These are phyloP conservation scores for Ottelia alismoides DNA, from an alignment of 106 monocot species.

Conservation along the genomic window DNA sequence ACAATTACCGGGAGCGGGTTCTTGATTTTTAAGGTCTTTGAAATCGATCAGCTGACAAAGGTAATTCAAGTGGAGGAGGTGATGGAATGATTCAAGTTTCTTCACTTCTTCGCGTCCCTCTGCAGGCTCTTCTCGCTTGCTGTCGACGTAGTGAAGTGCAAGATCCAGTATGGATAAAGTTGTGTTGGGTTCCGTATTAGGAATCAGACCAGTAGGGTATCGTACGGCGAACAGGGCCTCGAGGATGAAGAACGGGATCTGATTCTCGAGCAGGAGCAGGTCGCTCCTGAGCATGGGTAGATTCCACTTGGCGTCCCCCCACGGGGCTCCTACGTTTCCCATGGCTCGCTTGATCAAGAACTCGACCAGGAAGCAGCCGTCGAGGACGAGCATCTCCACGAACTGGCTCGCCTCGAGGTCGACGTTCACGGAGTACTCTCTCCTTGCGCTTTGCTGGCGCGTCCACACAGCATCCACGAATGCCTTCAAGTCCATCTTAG, in stretches of 20 bases:
- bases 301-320: no score
- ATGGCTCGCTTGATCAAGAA: not conserved
- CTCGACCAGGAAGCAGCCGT: conserved; percentile 23
- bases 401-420: not conserved
- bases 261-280: conserved; percentile 22
- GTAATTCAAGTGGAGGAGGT: conserved; percentile 17
- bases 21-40: no score
- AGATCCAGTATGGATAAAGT: not conserved
- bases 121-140: not conserved
- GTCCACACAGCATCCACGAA: not conserved
- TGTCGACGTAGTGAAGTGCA: not conserved
- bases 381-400: conserved; percentile 20
- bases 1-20: no score
- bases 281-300: conserved; percentile 1
- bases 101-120: no score
- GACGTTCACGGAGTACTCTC: conserved; percentile 1
- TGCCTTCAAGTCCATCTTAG: not conserved
- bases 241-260: conserved; percentile 20
- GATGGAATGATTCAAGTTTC: no score
- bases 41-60: no score
- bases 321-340: no score
- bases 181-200: not conserved
- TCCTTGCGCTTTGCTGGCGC: not conserved
- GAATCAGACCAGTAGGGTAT: no score
- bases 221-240: not conserved